Base-by-base conservation (phyloP, 2,329 filamentous ascomycete genomes). In the Calonectria pauciramosa region DNA sequence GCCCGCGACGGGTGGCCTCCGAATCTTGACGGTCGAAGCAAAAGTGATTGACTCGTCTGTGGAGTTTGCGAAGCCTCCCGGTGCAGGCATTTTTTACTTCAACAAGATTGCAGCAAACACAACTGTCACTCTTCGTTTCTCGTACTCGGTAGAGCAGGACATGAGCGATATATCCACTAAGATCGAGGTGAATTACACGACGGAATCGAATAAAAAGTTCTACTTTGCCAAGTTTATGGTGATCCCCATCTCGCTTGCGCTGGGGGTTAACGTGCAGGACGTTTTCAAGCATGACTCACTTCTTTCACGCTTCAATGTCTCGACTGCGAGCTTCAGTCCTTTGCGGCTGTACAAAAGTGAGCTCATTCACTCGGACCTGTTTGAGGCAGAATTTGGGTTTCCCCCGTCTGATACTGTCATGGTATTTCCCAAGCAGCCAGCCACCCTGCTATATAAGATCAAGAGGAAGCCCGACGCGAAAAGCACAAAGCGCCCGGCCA, bases 211-310 rank as follows among this genome's bases (percentile, higher is more conserved):
- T 3, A 88, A 87, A 10, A 78, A 80, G 13, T 86, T 82, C 68
- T 79, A 76, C 64, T 80, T 86, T 65, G 83, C 84, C 49, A 86
- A 86, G 64, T 79, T 81, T 4, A 94, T 95, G 77, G 91, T 89
- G 4, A 89, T 97, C 26, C 90, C 93, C 3, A 93, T 97, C 2
- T 90, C 94, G 1, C 88, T 99, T 6, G 95, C 95, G 0, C 89
- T 99, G 4, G 96, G 96, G 4, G 97, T 99, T 76, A 99, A 99
- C 78, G 97, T 99, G 8, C 96, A 99, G 81, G 97, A 99, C 80
- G 92, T 97, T 34, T 99, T 99, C 88, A 98, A 98, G 82, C 92
- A 95, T 76, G 87, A 92, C 10, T 90, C 92, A 0, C 89, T 99
- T 0, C 97, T 97, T 82, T 98, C 96, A 0, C 93, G 94, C 13